Conservation (phyloP, 768 basidiomycete species). For the Leccinellum rugosiceps region DNA sequence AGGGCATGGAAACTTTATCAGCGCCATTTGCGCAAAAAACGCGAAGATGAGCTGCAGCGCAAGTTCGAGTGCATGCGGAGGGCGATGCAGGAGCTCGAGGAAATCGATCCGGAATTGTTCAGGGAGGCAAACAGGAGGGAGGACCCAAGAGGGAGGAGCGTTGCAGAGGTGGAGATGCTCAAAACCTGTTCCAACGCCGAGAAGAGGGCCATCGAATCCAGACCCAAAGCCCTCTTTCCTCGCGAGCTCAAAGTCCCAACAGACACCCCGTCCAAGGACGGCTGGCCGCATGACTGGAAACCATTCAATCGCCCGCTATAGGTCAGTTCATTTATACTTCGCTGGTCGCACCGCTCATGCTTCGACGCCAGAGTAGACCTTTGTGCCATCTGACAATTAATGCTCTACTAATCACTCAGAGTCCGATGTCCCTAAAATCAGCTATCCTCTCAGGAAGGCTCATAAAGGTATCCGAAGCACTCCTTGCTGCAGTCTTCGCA, state of each 20-base stretch:
- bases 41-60: constrained; percentile 64
- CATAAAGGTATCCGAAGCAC: constrained; percentile 33
- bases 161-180: constrained; percentile 53
- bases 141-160: constrained; percentile 64
- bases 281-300: constrained; percentile 89
- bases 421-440: constrained; percentile 29
- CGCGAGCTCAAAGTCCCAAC: constrained; percentile 83
- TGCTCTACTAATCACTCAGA: constrained; percentile 14
- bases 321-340: constrained; percentile 6
- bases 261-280: constrained; percentile 76
- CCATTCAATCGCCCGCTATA: constrained; percentile 53
- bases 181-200: constrained; percentile 65
- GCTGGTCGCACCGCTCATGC: background rate
- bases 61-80: constrained; percentile 80
- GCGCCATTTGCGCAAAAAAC: constrained; percentile 66
- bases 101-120: constrained; percentile 49
- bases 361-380: background rate
- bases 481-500: constrained; percentile 50
- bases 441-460: constrained; percentile 29
- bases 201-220: constrained; percentile 68
- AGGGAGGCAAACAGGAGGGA: constrained; percentile 71
- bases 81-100: constrained; percentile 80
- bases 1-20: constrained; percentile 85
- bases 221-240: constrained; percentile 81
- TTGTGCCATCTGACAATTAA: background rate